A percentile compares a stretch with the other conserved stretches of the same genome.
phyloP scores from a whole-genome alignment of 495 filamentous ascomycete species.

The Arthonia radiata region DNA sequence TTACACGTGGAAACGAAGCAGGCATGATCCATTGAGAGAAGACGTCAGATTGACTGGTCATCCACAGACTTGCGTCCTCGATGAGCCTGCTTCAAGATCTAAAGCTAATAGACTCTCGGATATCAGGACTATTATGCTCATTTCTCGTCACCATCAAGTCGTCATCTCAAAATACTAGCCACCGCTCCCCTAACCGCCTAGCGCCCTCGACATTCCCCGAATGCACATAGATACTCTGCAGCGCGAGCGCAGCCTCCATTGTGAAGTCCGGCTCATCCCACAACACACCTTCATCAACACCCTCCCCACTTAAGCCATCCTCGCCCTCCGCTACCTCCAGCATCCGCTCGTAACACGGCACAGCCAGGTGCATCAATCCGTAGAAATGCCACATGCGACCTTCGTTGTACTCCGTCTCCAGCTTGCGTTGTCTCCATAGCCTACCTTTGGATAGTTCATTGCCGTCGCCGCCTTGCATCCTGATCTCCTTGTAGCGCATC shows the following conservation, averaged over 20 bases:
- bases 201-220: conserved; percentile 33
- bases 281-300: conserved; percentile 8
- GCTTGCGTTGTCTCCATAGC: conserved; percentile 21
- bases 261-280: conserved; percentile 34
- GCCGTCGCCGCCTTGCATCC: conserved; percentile 9
- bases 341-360: conserved; percentile 44
- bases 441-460: conserved; percentile 11
- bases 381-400: conserved; percentile 49
- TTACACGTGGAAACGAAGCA: no score
- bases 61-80: no score
- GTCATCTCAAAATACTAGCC: conserved; percentile 28
- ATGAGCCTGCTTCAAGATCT: no score
- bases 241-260: conserved; percentile 49
- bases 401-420: conserved; percentile 81
- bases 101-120: no score
- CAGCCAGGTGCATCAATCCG: conserved; percentile 46
- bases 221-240: conserved; percentile 42
- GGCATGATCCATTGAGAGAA: no score
- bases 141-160: no score
- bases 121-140: no score
- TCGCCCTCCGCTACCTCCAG: conserved; percentile 16
- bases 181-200: conserved; percentile 30
- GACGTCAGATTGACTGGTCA: no score
- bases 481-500: neutral
- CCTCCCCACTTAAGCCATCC: conserved; percentile 5